A percentile compares a stretch with the other conserved stretches of the same genome.
Evolutionary conservation across 805 yeast species (phyloP).

Genomic region (Hanseniaspora taiwanica): DNA sequence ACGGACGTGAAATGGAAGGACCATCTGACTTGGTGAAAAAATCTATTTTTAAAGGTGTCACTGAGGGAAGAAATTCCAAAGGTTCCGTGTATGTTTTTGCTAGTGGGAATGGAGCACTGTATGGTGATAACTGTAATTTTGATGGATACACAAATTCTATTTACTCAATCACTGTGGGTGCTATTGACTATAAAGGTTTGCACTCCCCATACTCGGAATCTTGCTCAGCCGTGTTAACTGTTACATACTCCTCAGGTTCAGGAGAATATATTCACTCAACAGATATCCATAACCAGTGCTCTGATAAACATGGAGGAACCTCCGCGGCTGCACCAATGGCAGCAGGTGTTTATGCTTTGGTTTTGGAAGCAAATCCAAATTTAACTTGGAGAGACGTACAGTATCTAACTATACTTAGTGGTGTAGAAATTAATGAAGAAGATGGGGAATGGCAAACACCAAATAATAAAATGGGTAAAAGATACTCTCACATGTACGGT

Average conservation of each 20-base stretch:
- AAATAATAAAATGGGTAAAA: slow-evolving; percentile 48
- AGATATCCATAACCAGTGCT: slow-evolving; percentile 56
- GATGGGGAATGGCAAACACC: slow-evolving; percentile 61
- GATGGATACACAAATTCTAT: slow-evolving; percentile 97
- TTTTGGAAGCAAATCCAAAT: slow-evolving; percentile 69
- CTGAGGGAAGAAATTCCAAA: slow-evolving; percentile 64
- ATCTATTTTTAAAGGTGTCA: slow-evolving; percentile 75
- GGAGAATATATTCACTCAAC: slow-evolving; percentile 85
- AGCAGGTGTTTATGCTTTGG: slow-evolving; percentile 85
- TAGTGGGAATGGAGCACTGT: slow-evolving; percentile 80
- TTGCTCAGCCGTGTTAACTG: slow-evolving; percentile 89
- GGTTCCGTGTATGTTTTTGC: slow-evolving; percentile 94
- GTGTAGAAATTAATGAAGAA: slow-evolving; percentile 49
- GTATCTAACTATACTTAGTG: slow-evolving; percentile 59
- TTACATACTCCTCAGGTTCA: slow-evolving; percentile 84
- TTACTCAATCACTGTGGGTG: slow-evolving; percentile 88
- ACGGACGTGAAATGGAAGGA: slow-evolving; percentile 74
- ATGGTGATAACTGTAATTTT: slow-evolving; percentile 83
- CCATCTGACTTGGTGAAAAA: slow-evolving; percentile 70
- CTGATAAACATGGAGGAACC: slow-evolving; percentile 81
- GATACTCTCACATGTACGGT: slow-evolving; percentile 78
- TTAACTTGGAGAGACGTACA: slow-evolving; percentile 95
- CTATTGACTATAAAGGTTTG: slow-evolving; percentile 72
- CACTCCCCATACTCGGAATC: slow-evolving; percentile 89
- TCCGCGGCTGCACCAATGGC: slow-evolving; percentile 99